These are phyloP conservation scores for Thamnidium elegans DNA, from an alignment of 192 early-diverging fungal species.

Conservation along the genomic window DNA sequence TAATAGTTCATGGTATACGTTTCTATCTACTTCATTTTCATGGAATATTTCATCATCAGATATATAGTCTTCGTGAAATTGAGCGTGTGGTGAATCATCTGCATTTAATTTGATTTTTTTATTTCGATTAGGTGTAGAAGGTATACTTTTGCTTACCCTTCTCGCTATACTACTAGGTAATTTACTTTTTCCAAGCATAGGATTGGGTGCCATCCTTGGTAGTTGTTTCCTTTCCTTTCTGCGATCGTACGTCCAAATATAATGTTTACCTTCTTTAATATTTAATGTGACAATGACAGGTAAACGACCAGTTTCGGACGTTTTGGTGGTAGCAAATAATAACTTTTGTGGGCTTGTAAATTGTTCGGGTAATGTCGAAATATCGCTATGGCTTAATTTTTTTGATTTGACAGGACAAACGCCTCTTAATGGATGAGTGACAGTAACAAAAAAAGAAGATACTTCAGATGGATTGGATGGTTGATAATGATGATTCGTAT, in stretches of 20 bases:
- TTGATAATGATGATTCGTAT: too few relatives aligned
- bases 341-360: not conserved
- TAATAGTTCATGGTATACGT: not conserved
- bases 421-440: not conserved
- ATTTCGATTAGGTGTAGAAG: not conserved
- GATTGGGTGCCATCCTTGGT: not conserved
- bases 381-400: not conserved
- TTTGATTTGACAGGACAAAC: not conserved
- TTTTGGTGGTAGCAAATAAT: constrained; percentile 3
- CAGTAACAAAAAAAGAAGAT: not conserved
- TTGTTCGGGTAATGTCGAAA: not conserved
- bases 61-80: not conserved
- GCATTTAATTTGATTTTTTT: not conserved
- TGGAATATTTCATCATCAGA: not conserved
- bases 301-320: not conserved
- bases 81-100: not conserved
- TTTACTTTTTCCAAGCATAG: not conserved
- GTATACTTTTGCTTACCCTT: not conserved
- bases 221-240: not conserved
- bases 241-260: constrained; percentile 11
- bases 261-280: constrained; percentile 4
- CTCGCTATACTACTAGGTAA: not conserved
- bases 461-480: too few relatives aligned
- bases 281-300: constrained; percentile 13
- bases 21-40: not conserved